These are phyloP conservation scores for Aspergillus costaricaensis DNA, from an alignment of 2,329 filamentous ascomycete species.

Conservation along the genomic window DNA sequence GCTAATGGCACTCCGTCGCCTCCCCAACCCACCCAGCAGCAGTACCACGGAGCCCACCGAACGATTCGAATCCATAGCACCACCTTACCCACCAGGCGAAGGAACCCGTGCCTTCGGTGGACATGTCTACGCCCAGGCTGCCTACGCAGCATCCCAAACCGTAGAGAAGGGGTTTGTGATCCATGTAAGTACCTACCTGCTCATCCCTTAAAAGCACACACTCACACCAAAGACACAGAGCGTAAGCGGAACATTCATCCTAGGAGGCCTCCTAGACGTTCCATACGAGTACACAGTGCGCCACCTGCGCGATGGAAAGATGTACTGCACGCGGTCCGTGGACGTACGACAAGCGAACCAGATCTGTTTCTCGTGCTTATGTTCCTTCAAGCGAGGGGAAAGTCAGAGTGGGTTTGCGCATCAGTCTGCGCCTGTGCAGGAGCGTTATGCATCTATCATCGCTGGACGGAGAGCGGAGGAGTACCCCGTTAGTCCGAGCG, in stretches of 20 bases:
- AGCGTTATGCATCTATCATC: conserved; percentile 34
- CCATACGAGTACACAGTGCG: conserved; percentile 56
- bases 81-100: conserved; percentile 46
- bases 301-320: conserved; percentile 53
- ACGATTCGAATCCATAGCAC: conserved; percentile 30
- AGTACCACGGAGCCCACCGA: conserved; percentile 31
- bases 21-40: conserved; percentile 19
- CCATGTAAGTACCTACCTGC: conserved; percentile 44
- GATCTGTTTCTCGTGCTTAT: conserved; percentile 56
- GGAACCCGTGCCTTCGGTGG: conserved; percentile 54
- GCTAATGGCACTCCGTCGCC: conserved; percentile 35
- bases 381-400: conserved; percentile 55
- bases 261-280: conserved; percentile 48
- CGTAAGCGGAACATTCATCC: conserved; percentile 56
- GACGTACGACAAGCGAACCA: conserved; percentile 52
- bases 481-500: conserved; percentile 34
- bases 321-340: conserved; percentile 55
- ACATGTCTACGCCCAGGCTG: conserved; percentile 60
- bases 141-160: conserved; percentile 59
- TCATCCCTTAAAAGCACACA: background rate
- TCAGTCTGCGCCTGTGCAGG: conserved; percentile 32
- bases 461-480: conserved; percentile 35
- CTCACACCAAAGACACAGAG: conserved; percentile 37
- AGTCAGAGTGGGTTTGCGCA: conserved; percentile 29
- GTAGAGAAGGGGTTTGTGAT: conserved; percentile 53